phyloP scores from a whole-genome alignment of 192 early-diverging fungal species.

The Coemansia sp. region DNA sequence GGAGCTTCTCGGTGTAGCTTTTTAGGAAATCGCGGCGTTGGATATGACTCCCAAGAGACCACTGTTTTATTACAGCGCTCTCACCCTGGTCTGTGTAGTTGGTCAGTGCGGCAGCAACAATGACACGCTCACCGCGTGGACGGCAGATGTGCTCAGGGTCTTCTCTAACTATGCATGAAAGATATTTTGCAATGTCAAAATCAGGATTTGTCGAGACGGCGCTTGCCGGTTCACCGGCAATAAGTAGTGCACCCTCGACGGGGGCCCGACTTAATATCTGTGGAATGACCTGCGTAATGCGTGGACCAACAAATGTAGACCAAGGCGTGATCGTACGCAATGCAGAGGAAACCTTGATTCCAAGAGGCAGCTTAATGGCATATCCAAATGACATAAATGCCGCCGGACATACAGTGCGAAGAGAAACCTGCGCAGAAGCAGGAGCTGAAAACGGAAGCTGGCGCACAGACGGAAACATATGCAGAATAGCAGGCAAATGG shows the following conservation, averaged over 20 bases:
- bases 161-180: slow-evolving; percentile 59
- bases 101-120: slow-evolving; percentile 60
- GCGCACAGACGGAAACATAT: slow-evolving; percentile 49
- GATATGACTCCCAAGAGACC: slow-evolving; percentile 46
- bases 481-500: slow-evolving; percentile 60
- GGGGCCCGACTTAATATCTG: slow-evolving; percentile 39
- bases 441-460: slow-evolving; percentile 42
- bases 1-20: slow-evolving; percentile 48
- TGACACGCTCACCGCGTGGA: slow-evolving; percentile 44
- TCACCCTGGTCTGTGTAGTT: slow-evolving; percentile 45
- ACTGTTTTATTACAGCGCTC: slow-evolving; percentile 50
- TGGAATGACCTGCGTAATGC: slow-evolving; percentile 54
- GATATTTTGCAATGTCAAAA: slow-evolving; percentile 64
- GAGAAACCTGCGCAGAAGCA: slow-evolving; percentile 59
- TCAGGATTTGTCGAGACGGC: slow-evolving; percentile 53
- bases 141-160: slow-evolving; percentile 47
- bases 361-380: slow-evolving; percentile 61
- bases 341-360: slow-evolving; percentile 63
- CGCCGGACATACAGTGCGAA: slow-evolving; percentile 58
- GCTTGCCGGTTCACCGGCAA: slow-evolving; percentile 60
- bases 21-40: slow-evolving; percentile 54
- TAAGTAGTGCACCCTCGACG: slow-evolving; percentile 39
- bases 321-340: slow-evolving; percentile 68
- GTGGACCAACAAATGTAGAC: slow-evolving; percentile 60
- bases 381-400: slow-evolving; percentile 24